Base-by-base conservation (phyloP, 345 rosid genomes). In the Pseudoturritis turrita region DNA sequence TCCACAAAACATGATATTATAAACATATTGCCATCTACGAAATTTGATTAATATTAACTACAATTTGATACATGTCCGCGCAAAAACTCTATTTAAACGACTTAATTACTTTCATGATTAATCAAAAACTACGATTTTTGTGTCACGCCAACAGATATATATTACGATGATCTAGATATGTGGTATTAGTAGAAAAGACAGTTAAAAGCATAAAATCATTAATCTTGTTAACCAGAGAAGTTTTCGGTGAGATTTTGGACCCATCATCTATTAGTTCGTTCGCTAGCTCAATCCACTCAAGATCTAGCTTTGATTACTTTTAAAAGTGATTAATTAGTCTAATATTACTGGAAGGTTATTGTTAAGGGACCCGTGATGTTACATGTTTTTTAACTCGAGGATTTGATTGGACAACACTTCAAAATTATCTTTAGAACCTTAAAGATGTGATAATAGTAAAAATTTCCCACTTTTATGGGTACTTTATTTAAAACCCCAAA, bases 341-440 rank as follows among this genome's bases (percentile, higher is more conserved):
- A 18, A 36, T 36, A 60, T 72, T 36, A n/a, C n/a, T n/a, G n/a
- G n/a, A n/a, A n/a, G n/a, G n/a, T n/a, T n/a, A 25, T 66, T 50
- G 43, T 10, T 15, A 59, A 66, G 31, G 41, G 69, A 67, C 73
- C 78, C 46, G 5, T 58, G 53, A 73, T 59, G 61, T 29, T 39
- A 61, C 23, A 17, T 17, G 12, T 6, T 31, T 62, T 43, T 36
- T 29, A n/a, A 50, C 46, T 50, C 12, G 11, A 31, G 41, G 10
- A 67, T 52, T 43, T 61, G 18, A 60, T 52, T 74, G 62, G 56
- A 51, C 41, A 41, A 51, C 13, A 18, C 41, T 51, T 59, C 36
- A 21, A 47, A 26, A 4, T 6, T 22, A 11, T 23, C 28, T 19
- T 54, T 29, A 43, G 21, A 51, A 52, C 63, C 35, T 59, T 41